Conservation (phyloP, 192 early-diverging fungal species). For the Coemansia sp. region DNA sequence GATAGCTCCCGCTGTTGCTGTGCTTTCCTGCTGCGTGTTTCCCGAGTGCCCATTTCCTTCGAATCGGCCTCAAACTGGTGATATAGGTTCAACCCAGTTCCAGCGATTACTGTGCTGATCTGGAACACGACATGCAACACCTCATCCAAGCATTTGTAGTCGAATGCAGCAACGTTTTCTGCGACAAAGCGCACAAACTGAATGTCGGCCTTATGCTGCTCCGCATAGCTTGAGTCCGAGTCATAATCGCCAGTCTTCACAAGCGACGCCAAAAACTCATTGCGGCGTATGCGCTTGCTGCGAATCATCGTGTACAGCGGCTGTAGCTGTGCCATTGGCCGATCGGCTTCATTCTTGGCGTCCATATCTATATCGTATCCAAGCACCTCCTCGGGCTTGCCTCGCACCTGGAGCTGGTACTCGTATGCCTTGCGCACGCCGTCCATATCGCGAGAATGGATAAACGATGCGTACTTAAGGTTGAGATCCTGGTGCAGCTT, state of each 20-base stretch:
- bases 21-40: not conserved
- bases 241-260: conserved; percentile 73
- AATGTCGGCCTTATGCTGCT: conserved; percentile 50
- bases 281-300: conserved; percentile 65
- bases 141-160: conserved; percentile 82
- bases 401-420: conserved; percentile 62
- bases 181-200: conserved; percentile 73
- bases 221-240: conserved; percentile 6
- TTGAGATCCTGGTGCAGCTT: conserved; percentile 72
- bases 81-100: conserved; percentile 63
- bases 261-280: conserved; percentile 68
- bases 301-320: conserved; percentile 70
- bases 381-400: conserved; percentile 25
- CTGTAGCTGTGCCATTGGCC: conserved; percentile 60
- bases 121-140: conserved; percentile 73
- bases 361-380: conserved; percentile 43
- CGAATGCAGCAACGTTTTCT: conserved; percentile 77
- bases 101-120: conserved; percentile 70
- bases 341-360: conserved; percentile 25
- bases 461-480: conserved; percentile 86
- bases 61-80: conserved; percentile 49
- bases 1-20: conserved; percentile 12
- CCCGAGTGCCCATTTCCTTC: not conserved
- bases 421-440: conserved; percentile 72
- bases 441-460: conserved; percentile 80